Evolutionary conservation across 371 early-diverging fungal genomes (phyloP), one percentile per base, ranked within the genome.

Genomic region (Mortierella sp.): DNA sequence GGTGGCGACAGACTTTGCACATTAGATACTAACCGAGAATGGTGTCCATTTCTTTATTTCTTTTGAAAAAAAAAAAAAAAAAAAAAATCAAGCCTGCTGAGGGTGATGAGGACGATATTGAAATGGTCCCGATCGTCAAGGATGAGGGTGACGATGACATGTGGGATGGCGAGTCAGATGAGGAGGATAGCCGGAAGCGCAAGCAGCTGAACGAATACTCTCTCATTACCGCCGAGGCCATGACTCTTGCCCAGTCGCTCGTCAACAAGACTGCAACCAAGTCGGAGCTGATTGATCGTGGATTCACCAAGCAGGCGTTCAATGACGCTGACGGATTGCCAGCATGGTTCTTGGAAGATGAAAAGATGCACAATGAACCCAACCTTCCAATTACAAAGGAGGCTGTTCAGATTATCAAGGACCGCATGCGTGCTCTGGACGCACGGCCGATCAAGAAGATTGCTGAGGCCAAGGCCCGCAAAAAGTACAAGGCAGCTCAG

Each of bases 401-500:
- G 84, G 97, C 98, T 4, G 93, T 97, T 50, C 84, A 92, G 45
- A 89, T 93, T 57, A 86, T 98, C 59, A 84, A 87, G 70, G 93
- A 94, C 45, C 90, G 92, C 63, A 85, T 95, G 71, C 88, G 88
- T 81, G 96, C 94, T 7, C 81, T 99, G 66, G 92, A 98, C 83
- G 97, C 97, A 14, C 94, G 97, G 46, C 98, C 98, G 21, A 98
- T 98, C 83, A 98, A 98, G 83, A 99, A 98, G 91, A 93, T 98
- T 43, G 95, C 94, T n/a, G 99, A 99, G 85, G 98, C 99, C 58
- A 98, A 97, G 87, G 96, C 95, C 46, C 89, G 99, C 66, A 97
- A 98, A 88, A 95, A 96, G 92, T 84, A 93, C 70, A 83, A 87
- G 80, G 87, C 89, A 0, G 84, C 88, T 29, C 88, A 91, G 74